These are phyloP conservation scores for Gastroboletus turbinatus DNA, from an alignment of 1,284 basidiomycete genomes.

Conservation along the genomic window DNA sequence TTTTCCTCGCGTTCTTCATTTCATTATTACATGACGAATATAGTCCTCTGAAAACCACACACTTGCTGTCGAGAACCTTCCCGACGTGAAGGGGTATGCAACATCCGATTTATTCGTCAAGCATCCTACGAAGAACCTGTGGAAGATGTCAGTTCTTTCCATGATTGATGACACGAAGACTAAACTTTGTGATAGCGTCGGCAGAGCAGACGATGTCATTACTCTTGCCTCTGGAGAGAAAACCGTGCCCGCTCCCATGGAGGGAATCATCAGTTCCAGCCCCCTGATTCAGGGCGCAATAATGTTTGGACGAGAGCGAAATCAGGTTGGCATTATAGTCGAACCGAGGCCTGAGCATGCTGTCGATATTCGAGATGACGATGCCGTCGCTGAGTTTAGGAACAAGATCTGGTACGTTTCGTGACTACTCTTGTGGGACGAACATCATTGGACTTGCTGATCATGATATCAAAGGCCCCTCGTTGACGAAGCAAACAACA, in stretches of 20 bases:
- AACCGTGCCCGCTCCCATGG: conserved; percentile 29
- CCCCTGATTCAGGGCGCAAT: conserved; percentile 26
- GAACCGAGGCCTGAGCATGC: conserved; percentile 24
- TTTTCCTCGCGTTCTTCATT: neutral
- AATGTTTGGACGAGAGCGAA: conserved; percentile 25
- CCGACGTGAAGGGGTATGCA: conserved; percentile 29
- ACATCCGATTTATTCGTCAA: conserved; percentile 29
- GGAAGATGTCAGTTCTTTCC: conserved; percentile 24
- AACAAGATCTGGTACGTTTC: conserved; percentile 7
- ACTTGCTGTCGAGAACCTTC: conserved; percentile 28
- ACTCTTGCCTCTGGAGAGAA: conserved; percentile 30
- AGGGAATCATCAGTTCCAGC: conserved; percentile 22
- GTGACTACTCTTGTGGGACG: neutral
- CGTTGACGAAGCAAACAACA: conserved; percentile 24
- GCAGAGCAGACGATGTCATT: conserved; percentile 28
- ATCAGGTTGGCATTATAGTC: conserved; percentile 39
- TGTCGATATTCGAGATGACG: conserved; percentile 22
- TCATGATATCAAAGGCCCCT: conserved; percentile 10
- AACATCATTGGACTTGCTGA: neutral
- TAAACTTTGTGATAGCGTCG: conserved; percentile 10
- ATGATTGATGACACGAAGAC: neutral
- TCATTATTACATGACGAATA: neutral
- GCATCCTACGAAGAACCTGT: conserved; percentile 32
- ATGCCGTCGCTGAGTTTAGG: neutral
- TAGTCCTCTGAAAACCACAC: neutral